Percentiles rank a stretch among this genome's conserved stretches.
These are phyloP conservation scores for Ophiostoma ulmi DNA, from an alignment of 2,329 filamentous ascomycete genomes.

Conservation along the genomic window DNA sequence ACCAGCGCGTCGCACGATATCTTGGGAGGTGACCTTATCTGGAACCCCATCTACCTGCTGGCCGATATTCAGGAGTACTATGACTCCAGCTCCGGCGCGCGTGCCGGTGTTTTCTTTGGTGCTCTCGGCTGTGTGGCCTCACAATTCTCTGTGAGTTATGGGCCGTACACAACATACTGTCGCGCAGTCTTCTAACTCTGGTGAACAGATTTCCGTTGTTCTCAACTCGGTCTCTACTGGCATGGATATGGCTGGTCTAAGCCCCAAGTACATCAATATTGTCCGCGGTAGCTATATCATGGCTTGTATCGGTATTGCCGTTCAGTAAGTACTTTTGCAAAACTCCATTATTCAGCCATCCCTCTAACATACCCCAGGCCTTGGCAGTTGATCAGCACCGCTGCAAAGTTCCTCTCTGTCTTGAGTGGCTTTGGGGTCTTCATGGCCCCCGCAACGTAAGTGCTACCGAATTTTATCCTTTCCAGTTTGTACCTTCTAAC, in stretches of 20 bases:
- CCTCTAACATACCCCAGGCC: conserved; percentile 20
- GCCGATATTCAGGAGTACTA: conserved; percentile 30
- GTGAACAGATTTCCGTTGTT: conserved; percentile 18
- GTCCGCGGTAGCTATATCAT: conserved; percentile 39
- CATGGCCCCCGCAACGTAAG: conserved; percentile 38
- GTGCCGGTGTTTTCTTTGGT: conserved; percentile 45
- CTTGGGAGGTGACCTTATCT: conserved; percentile 36
- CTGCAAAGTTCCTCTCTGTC: conserved; percentile 31
- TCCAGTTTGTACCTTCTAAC: not conserved
- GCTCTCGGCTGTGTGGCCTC: conserved; percentile 34
- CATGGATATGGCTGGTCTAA: conserved; percentile 47
- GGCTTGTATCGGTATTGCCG: conserved; percentile 23
- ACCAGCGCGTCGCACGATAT: conserved; percentile 31
- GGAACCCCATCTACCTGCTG: conserved; percentile 42
- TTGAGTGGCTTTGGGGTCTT: conserved; percentile 38
- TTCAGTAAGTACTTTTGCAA: not conserved
- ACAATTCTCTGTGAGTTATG: conserved; percentile 28
- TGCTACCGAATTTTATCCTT: not conserved
- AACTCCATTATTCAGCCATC: not conserved
- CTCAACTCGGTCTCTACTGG: conserved; percentile 48
- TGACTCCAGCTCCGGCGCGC: conserved; percentile 30
- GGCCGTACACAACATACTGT: not conserved
- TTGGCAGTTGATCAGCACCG: conserved; percentile 33
- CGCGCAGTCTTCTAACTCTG: not conserved
- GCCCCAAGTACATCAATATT: conserved; percentile 52